Conservation (phyloP, 2,329 filamentous ascomycete species). For the Microsporum ferrugineum region DNA sequence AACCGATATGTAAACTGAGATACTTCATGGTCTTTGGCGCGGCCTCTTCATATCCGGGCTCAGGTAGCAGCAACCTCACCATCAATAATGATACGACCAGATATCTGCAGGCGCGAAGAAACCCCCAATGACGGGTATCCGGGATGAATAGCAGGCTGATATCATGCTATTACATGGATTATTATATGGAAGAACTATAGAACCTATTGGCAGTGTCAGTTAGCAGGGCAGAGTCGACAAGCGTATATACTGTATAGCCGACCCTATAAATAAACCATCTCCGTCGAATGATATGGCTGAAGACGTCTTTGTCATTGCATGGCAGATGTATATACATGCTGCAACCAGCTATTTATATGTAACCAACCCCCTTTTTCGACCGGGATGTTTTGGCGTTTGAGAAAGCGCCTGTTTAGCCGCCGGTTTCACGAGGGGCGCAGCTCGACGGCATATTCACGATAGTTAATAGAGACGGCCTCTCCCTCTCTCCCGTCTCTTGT, state of each 20-base stretch:
- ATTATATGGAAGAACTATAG: no score
- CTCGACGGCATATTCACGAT: background rate
- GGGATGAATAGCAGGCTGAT: background rate
- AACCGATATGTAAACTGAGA: no score
- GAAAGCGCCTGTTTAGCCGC: conserved; percentile 3
- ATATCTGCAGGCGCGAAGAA: background rate
- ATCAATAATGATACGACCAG: background rate
- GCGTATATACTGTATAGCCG: background rate
- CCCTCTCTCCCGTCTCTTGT: background rate
- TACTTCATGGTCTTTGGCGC: no score
- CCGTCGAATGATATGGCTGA: background rate
- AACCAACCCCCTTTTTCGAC: background rate
- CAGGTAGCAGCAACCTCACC: background rate
- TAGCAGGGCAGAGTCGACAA: no score
- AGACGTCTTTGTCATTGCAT: background rate
- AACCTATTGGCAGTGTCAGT: no score
- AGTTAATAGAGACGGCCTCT: background rate
- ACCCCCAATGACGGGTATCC: background rate
- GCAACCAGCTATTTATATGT: background rate
- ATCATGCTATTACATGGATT: background rate
- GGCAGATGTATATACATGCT: background rate
- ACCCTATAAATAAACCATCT: background rate
- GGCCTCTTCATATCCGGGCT: background rate
- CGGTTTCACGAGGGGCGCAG: background rate
- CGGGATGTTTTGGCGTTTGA: background rate